Evolutionary conservation across 129 eudicot genomes (phyloP), one percentile per base, ranked within the genome.

Genomic region (Kitagawia praeruptora): DNA sequence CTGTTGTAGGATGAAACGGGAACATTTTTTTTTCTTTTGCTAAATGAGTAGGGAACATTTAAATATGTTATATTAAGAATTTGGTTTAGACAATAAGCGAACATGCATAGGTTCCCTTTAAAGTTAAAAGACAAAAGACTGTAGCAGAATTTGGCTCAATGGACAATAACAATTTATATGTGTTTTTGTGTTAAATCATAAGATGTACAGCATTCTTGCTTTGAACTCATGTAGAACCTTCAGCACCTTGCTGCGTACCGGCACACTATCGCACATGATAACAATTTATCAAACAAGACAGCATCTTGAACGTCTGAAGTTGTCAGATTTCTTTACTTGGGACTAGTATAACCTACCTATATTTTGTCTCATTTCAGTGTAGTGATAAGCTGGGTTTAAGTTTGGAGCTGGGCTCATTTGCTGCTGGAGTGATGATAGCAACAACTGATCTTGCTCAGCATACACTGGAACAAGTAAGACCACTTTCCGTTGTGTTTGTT

Each of bases 341-440:
- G 19, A 47, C 41, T 61, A 15, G 81, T 16, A 48, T 75, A 25
- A 44, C 66, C 11, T 67, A 27, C 64, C 66, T 61, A 42, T 48
- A 70, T 64, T 27, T 46, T 54, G 25, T 85, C 49, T 75, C 77
- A 73, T 81, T 89, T 75, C 96, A 96, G 99, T 86, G 89, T 86
- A 96, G 99, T 75, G 99, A 96, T 87, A 96, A 96, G 92, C 93
- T 96, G 51, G 99, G 99, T 79, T 83, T 96, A 56, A 96, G 99
- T 84, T 91, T 92, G 67, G 99, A 96, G 80, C 83, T 96, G 88
- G 99, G 99, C 64, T 96, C 99, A 16, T 96, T 96, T 89, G 99
- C 99, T 85, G 99, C 99, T 86, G 99, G 99, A 79, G 99, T 96
- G 75, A 96, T 96, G 99, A 96, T 96, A 82, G 87, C 99, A 70